Evolutionary conservation across 2,329 filamentous ascomycete genomes (phyloP), one percentile per base, ranked within the genome.

Genomic region (Pseudogymnoascus destructans): DNA sequence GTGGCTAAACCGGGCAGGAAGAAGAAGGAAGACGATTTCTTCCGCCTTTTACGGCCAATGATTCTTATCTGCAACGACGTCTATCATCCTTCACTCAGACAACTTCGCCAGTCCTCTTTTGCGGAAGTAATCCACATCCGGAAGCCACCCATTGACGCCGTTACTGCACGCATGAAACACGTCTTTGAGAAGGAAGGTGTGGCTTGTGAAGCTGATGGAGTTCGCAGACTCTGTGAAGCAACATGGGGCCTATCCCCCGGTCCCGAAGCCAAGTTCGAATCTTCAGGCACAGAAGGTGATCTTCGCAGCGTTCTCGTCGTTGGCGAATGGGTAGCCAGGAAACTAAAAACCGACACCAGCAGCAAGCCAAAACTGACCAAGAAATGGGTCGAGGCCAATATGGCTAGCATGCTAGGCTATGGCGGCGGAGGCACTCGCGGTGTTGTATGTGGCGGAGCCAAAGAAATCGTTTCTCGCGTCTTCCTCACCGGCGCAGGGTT

Each of bases 21-120:
- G 40, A 72, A 77, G 61, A 89, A 81, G 70, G 92, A 89, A 69
- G 85, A 85, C 0, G 92, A 97, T 66, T 86, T 85, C 60, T 98
- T 98, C 68, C 81, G 87, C 40, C 79, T 96, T 61, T 80, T 95
- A 72, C 80, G 93, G 49, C 93, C 93, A 0, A 76, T 98, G 27
- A 89, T 98, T 56, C 77, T 98, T 54, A 93, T 98, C 65, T 98
- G 93, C 75, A 98, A 98, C 66, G 95, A 98, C 70, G 83, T 97
- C 0, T 98, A 98, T 67, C 90, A 95, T 64, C 85, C 92, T 3
- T 88, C 91, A 17, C 77, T 98, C 38, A 81, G 90, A 25, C 90
- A 89, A 0, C 76, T 98, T 6, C 83, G 93, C n/a, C 87, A 92
- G 63, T 91, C 89, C 0, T 82, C 77, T 5, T 73, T 93, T 55